These are phyloP conservation scores for Apiotrichum montevideense DNA, from an alignment of 1,284 basidiomycete genomes.

Conservation along the genomic window DNA sequence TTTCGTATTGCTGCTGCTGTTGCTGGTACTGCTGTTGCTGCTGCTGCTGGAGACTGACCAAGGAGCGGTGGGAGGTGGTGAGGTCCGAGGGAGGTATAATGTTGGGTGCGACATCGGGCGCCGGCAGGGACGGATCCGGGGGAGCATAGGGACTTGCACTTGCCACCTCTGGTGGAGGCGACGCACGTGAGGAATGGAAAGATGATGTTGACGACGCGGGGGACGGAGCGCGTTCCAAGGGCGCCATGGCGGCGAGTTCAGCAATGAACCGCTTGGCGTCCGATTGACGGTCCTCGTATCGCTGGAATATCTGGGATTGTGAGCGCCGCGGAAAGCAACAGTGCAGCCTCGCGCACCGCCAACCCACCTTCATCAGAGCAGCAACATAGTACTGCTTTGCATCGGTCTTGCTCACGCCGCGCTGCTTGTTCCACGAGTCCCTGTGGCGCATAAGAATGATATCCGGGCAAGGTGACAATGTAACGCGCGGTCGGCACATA, in stretches of 20 bases:
- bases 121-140: slow-evolving; percentile 37
- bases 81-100: slow-evolving; percentile 38
- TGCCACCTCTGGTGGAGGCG: slow-evolving; percentile 18
- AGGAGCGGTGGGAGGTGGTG: slow-evolving; percentile 33
- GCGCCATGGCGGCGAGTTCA: slow-evolving; percentile 74
- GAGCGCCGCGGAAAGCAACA: not conserved
- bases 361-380: slow-evolving; percentile 68
- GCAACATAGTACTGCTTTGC: slow-evolving; percentile 88
- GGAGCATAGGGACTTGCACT: slow-evolving; percentile 16
- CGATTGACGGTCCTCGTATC: slow-evolving; percentile 58
- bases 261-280: slow-evolving; percentile 70
- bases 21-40: not conserved
- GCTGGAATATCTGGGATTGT: slow-evolving; percentile 12
- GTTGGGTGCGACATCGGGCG: slow-evolving; percentile 39
- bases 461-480: too few species aligned
- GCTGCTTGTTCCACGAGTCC: slow-evolving; percentile 93
- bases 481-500: slow-evolving; percentile 34
- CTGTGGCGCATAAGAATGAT: slow-evolving; percentile 48
- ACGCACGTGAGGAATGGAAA: slow-evolving; percentile 39
- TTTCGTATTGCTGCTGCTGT: not conserved
- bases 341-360: not conserved
- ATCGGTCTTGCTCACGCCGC: slow-evolving; percentile 67
- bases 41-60: slow-evolving; percentile 27
- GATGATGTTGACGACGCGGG: slow-evolving; percentile 41
- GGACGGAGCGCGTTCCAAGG: slow-evolving; percentile 44